Evolutionary conservation across 1,139 yeast genomes (phyloP), one percentile per base, ranked within the genome.

Genomic region (Candida sojae): DNA sequence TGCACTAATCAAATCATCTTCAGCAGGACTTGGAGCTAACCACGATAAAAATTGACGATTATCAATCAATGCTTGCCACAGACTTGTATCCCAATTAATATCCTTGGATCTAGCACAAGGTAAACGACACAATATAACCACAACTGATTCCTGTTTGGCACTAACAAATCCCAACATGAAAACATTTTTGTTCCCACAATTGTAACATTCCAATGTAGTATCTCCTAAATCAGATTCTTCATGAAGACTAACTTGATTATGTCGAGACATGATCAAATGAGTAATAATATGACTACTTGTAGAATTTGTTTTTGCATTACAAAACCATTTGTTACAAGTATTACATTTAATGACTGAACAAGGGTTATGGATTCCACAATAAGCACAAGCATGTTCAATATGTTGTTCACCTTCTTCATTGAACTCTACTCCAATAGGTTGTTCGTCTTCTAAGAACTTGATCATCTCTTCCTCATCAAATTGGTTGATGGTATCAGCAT

Each of bases 1-100:
- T 0, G 91, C 77, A 45, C 71, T 72, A 31, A 82, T 61, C 49
- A 77, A 67, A 46, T 86, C 89, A 45, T 83, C 89, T 49, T 85
- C 91, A 2, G 75, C 61, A 1, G 96, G 96, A 4, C 55, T 55
- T 1, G 83, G 72, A 0, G 90, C 93, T 21, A 92, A 80, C 97
- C 97, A 92, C 1, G 89, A 73, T 50, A 91, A 71, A 55, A 92
- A 81, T 53, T 83, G 84, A 37, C 96, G 75, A 55, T 89, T 87
- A 53, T 87, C 95, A 50, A 92, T 88, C 50, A 92, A 70, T 0
- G 97, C 81, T 59, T 86, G 91, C 98, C 98, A 92, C 53, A 87
- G 88, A 36, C 78, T 79, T 1, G 95, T 85, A 60, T 90, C 96
- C 97, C 97, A 92, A 57, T 85, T 83, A 9, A 75, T 66, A 60